Evolutionary conservation across 768 basidiomycete species (phyloP), one percentile per base, ranked within the genome.

Genomic region (Mrakia blollopis): DNA sequence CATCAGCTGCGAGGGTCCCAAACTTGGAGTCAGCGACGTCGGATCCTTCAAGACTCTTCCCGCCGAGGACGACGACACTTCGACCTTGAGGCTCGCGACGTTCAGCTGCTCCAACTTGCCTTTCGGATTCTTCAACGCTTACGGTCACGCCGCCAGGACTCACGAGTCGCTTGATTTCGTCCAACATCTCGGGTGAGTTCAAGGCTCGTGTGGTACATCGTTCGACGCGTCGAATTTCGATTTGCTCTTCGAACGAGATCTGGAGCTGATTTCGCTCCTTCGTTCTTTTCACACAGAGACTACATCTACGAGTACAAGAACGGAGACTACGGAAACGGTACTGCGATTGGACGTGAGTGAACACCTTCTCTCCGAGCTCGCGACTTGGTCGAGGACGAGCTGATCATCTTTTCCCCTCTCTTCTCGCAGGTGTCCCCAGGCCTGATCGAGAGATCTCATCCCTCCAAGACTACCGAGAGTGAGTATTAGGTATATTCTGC

Each of bases 121-220:
- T n/a, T 62, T 79, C 87, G 88, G 88, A 1, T 88, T 85, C 83
- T 89, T 89, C 84, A 89, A 88, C 81, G 88, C 88, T 14, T 89
- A 89, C 80, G 87, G 87, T 5, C 85, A 86, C 70, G 88, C 87
- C 9, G 86, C 87, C 23, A 86, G 86, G 87, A 87, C 77, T 86
- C 87, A 18, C n/a, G 84, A 84, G 18, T 85, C 87, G 1, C 87
- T 89, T 77, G 82, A 88, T 50, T 88, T 87, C 75, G 81, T 89
- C 14, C 65, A 68, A 25, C 88, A 89, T 79, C 84, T 89, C 28
- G 88, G 57, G 57, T 57, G 57, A 57, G 57, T 25, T 57, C 57
- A 9, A 52, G n/a, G n/a, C n/a, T 44, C 44, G 44, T n/a, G n/a
- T n/a, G n/a, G n/a, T n/a, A n/a, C n/a, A n/a, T n/a, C 44, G 7